Conservation (phyloP, 257 asterid species). For the Thymus quinquecostatus region DNA sequence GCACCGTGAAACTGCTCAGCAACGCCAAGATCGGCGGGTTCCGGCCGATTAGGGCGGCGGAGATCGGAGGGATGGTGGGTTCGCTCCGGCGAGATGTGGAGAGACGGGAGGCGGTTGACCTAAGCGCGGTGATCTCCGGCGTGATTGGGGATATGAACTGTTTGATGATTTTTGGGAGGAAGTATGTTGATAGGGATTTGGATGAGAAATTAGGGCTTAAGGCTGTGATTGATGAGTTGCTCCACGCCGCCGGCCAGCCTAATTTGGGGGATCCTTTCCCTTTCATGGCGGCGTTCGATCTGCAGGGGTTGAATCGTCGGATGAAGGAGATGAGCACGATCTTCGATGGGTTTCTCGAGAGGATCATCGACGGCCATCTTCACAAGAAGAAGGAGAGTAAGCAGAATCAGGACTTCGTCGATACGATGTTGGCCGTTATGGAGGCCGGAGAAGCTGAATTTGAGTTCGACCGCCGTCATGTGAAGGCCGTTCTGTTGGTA, state of each 20-base stretch:
- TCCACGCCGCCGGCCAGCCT: not conserved
- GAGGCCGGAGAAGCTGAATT: slow-evolving; percentile 46
- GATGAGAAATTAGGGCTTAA: slow-evolving; percentile 20
- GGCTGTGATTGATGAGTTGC: not conserved
- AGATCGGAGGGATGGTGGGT: not conserved
- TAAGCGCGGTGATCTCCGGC: not conserved
- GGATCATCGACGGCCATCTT: slow-evolving; percentile 46
- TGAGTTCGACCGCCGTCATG: slow-evolving; percentile 45
- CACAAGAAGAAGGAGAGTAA: slow-evolving; percentile 12
- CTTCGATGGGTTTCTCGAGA: slow-evolving; percentile 45
- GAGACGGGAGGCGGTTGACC: not conserved
- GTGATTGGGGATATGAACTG: slow-evolving; percentile 17
- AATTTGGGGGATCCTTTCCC: slow-evolving; percentile 36
- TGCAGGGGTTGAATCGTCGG: slow-evolving; percentile 38
- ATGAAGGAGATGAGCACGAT: slow-evolving; percentile 28
- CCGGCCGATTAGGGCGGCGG: slow-evolving; percentile 33
- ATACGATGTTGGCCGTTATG: slow-evolving; percentile 37
- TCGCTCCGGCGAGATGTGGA: not conserved
- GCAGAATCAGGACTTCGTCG: slow-evolving; percentile 39
- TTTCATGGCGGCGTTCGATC: slow-evolving; percentile 36
- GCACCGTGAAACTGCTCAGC: slow-evolving; percentile 41
- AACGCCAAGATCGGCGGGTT: slow-evolving; percentile 29
- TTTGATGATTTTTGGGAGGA: slow-evolving; percentile 22
- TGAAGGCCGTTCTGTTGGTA: slow-evolving; percentile 55
- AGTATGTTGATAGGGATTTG: slow-evolving; percentile 14